Conservation (phyloP, 2,329 filamentous ascomycete species). For the Epichloe uncinata region DNA sequence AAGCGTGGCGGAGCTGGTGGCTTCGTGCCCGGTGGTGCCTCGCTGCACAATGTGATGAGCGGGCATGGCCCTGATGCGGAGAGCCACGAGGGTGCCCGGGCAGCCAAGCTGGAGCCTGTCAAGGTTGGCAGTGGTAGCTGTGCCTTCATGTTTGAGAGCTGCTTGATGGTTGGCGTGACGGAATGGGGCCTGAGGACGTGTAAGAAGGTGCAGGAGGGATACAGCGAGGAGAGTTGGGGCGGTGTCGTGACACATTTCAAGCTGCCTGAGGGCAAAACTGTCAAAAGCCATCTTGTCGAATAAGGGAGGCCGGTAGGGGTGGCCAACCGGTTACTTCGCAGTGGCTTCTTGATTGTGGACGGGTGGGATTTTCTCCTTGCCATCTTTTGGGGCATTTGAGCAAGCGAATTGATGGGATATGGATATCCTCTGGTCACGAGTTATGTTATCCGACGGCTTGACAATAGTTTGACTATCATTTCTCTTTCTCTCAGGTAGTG, state of each 20-base stretch:
- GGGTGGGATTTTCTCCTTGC: too few species aligned
- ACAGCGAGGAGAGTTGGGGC: slow-evolving; percentile 65
- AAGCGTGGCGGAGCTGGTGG: slow-evolving; percentile 38
- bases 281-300: slow-evolving; percentile 12
- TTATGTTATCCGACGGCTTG: too few species aligned
- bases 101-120: slow-evolving; percentile 37
- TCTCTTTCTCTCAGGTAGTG: too few species aligned
- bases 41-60: slow-evolving; percentile 58
- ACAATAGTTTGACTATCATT: too few species aligned
- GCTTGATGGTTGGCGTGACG: slow-evolving; percentile 56
- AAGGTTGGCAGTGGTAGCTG: slow-evolving; percentile 49
- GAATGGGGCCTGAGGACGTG: slow-evolving; percentile 54
- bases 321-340: too few species aligned
- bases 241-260: slow-evolving; percentile 51
- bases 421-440: too few species aligned
- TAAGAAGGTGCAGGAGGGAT: slow-evolving; percentile 33
- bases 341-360: too few species aligned
- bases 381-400: too few species aligned
- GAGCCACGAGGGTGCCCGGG: slow-evolving; percentile 41
- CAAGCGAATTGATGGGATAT: too few species aligned
- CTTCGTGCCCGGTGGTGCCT: slow-evolving; percentile 45
- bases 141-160: slow-evolving; percentile 59
- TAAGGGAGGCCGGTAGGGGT: background rate
- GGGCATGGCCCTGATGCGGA: slow-evolving; percentile 49
- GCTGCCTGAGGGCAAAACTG: slow-evolving; percentile 22